Base-by-base conservation (phyloP, 768 basidiomycete species). In the Suillus clintonianus region DNA sequence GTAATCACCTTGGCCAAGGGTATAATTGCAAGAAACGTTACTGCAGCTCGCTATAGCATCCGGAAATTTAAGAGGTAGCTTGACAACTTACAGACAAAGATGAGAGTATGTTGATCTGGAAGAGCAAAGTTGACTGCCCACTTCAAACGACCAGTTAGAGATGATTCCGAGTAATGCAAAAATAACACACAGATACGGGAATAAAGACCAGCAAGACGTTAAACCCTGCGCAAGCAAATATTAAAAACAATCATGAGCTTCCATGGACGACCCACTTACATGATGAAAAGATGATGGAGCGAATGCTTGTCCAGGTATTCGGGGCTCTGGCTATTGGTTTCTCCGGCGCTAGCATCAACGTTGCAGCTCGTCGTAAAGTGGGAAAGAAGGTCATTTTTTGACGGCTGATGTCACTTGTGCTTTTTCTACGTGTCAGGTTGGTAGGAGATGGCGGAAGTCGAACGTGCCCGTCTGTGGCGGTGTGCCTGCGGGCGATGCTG, bases 1-100 rank as follows among this genome's bases (percentile, higher is more conserved):
- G 11, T 34, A 42, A 30, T 41, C 47, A 89, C 90, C 78, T 93
- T 92, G 45, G 93, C 93, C 6, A 95, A 81, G 7, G 94, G 94
- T 64, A 95, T 85, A 63, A 95, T 95, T 10, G 94, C 86, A 48
- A 92, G 76, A 72, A 95, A 93, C 1, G 88, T 86, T 70, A 89
- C 90, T 92, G 66, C 53, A n/a, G 13, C 30, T 32, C 6, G 22
- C 27, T 56, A 14, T 57, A 27, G 61, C 13, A 66, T 54, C 41
- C 32, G 8, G 6, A 14, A 39, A 57, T 43, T n/a, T 41, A 19
- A 2, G 8, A 41, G 15, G 27, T 27, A 19, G 19, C 27, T 15
- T 24, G 48, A 10, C 5, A 37, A 27, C 91, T 70, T 69, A 92
- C 92, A 89, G 64, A 92, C 80, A 64, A 93, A 93, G 64, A 92